phyloP scores from a whole-genome alignment of 1,139 yeast species.

The Magnusiomyces ingens region DNA sequence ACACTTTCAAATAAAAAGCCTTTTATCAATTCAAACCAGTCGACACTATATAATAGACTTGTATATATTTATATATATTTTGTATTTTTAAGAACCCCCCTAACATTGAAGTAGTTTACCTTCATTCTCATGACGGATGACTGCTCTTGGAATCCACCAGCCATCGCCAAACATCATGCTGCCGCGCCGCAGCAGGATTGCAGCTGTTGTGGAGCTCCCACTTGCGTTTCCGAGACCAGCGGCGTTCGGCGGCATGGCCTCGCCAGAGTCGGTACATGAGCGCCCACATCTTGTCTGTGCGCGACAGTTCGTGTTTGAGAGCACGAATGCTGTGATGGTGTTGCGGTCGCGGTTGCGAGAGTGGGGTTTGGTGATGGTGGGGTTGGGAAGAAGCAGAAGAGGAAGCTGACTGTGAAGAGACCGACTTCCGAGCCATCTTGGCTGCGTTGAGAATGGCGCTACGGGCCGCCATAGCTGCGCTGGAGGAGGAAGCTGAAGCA shows the following conservation, averaged over 20 bases:
- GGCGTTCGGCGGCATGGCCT: slow-evolving; percentile 2
- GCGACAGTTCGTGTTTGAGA: no score
- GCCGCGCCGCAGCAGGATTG: background rate
- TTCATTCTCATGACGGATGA: no score
- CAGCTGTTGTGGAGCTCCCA: background rate
- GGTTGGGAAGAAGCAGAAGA: background rate
- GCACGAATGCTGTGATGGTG: no score
- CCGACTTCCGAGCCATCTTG: no score
- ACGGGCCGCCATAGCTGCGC: background rate
- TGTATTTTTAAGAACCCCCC: no score
- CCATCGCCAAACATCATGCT: slow-evolving; percentile 1
- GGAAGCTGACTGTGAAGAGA: no score
- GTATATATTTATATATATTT: background rate
- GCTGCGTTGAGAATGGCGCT: background rate
- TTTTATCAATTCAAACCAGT: no score
- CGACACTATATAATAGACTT: no score
- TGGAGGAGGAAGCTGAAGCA: background rate
- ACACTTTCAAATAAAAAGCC: no score
- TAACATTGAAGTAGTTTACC: no score
- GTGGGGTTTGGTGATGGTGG: background rate
- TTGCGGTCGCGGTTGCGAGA: no score
- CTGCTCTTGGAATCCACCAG: background rate
- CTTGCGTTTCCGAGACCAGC: background rate
- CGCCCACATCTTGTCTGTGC: background rate
- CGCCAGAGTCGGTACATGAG: background rate